Evolutionary conservation across 1,284 basidiomycete species (phyloP).

Genomic region (Microbotryum silenes-acaulis): DNA sequence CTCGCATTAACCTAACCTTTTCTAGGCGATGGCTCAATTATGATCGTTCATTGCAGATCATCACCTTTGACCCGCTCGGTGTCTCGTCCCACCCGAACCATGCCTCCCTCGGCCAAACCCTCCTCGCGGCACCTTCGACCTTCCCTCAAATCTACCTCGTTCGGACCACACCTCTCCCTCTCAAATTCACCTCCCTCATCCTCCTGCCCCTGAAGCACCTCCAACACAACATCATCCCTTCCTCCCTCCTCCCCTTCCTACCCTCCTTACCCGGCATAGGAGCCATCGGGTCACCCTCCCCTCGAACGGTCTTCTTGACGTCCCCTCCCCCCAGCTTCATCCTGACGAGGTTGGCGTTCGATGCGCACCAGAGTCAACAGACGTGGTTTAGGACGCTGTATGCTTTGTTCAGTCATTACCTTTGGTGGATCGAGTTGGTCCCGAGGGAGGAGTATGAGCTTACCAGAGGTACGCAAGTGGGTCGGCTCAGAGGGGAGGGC

Average conservation of each 20-base stretch:
- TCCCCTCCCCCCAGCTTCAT: constrained; percentile 1
- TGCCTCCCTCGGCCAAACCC: constrained; percentile 57
- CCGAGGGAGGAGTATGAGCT: no score
- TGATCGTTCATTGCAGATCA: constrained; percentile 50
- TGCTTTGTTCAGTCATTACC: constrained; percentile 71
- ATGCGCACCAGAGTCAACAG: constrained; percentile 64
- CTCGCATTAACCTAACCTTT: no score
- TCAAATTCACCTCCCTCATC: constrained; percentile 28
- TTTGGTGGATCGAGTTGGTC: constrained; percentile 82
- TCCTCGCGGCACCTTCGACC: constrained; percentile 45
- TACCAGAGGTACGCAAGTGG: no score
- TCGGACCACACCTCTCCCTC: constrained; percentile 8
- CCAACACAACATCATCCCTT: no score
- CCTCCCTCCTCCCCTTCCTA: constrained; percentile 44
- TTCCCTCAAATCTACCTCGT: constrained; percentile 26
- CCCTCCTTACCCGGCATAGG: constrained; percentile 45
- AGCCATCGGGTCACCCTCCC: not conserved
- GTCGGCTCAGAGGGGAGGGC: not conserved
- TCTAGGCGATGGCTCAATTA: no score
- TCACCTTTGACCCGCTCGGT: constrained; percentile 81
- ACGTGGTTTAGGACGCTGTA: constrained; percentile 88
- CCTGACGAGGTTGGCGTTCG: constrained; percentile 56
- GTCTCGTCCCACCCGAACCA: constrained; percentile 89
- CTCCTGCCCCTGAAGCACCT: constrained; percentile 30
- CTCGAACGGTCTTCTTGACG: constrained; percentile 23